Base-by-base conservation (phyloP, 257 asterid genomes). In the Salvia splendens region DNA sequence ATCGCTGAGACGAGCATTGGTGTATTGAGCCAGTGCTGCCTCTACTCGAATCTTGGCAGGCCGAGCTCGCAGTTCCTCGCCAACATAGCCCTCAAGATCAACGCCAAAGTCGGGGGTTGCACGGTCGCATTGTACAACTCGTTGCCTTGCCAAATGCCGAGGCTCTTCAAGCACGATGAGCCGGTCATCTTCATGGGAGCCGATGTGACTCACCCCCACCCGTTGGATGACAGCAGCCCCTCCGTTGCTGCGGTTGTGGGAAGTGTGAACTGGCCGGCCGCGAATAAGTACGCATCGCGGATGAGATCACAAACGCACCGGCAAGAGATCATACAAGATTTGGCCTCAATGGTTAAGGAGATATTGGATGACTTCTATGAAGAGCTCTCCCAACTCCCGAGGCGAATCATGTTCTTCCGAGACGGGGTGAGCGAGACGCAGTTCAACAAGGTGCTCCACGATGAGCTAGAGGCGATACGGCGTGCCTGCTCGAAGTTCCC, bases 131-230 rank as follows among this genome's bases (percentile, higher is more conserved):
- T 91, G 51, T 87, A 86, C 74, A 79, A 83, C 71, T 78, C 96
- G 1, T 52, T 94, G 38, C 96, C 95, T 10, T 73, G 79, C 68
- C 95, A 91, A 66, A 81, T 94, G 40, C 96, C 99, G 0, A 79
- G 97, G 67, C 84, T 94, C 32, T 85, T 94, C 62, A 70, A 67
- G 42, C 75, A 50, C 0, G 95, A 87, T 1, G 80, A 85, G 10
- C 97, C 99, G 0, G 95, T 85, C 59, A 91, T 94, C 62, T 87
- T 94, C 48, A 88, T 94, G 97, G 99, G 99, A 0, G 99, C 99
- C 0, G 99, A 94, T 47, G 99, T 94, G 3, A 91, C 99, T 0
- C 99, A 94, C 66, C 99, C 99, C 3, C 99, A 94, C 75, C 99
- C 99, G 0, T 63, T 84, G 8, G 99, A 94, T 38, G 99, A 94